phyloP scores from a whole-genome alignment of 129 eudicot species.

The Kitagawia praeruptora region DNA sequence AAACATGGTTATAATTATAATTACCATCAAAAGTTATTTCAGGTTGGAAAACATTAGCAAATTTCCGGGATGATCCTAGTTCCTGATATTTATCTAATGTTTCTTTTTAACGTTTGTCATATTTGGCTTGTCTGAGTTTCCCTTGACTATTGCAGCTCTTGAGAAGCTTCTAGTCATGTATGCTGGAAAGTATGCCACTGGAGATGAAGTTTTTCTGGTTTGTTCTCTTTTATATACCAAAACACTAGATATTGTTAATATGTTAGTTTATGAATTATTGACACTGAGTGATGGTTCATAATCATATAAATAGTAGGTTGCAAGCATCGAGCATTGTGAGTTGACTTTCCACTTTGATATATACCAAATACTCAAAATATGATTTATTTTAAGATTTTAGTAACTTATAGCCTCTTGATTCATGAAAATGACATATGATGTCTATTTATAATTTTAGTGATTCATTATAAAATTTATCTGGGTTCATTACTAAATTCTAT shows the following conservation, averaged over 20 bases:
- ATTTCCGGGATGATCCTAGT: neutral
- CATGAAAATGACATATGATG: neutral
- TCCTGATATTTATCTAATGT: neutral
- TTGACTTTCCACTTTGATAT: neutral
- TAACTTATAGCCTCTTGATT: neutral
- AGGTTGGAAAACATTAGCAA: neutral
- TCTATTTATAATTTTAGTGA: neutral
- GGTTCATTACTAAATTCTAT: neutral
- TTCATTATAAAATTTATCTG: neutral
- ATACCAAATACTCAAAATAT: neutral
- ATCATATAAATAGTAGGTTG: neutral
- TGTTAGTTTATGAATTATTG: neutral
- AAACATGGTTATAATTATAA: neutral
- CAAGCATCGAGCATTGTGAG: neutral
- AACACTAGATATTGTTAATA: neutral
- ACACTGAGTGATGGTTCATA: neutral
- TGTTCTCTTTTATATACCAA: neutral
- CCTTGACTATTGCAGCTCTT: slow-evolving; percentile 40
- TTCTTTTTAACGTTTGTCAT: neutral
- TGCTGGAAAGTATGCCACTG: slow-evolving; percentile 75
- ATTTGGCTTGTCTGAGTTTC: neutral
- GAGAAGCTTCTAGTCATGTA: slow-evolving; percentile 42
- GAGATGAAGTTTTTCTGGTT: slow-evolving; percentile 61
- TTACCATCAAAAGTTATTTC: neutral
- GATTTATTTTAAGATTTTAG: neutral